Evolutionary conservation across 2,329 filamentous ascomycete species (phyloP).

Genomic region (Capronia americana): DNA sequence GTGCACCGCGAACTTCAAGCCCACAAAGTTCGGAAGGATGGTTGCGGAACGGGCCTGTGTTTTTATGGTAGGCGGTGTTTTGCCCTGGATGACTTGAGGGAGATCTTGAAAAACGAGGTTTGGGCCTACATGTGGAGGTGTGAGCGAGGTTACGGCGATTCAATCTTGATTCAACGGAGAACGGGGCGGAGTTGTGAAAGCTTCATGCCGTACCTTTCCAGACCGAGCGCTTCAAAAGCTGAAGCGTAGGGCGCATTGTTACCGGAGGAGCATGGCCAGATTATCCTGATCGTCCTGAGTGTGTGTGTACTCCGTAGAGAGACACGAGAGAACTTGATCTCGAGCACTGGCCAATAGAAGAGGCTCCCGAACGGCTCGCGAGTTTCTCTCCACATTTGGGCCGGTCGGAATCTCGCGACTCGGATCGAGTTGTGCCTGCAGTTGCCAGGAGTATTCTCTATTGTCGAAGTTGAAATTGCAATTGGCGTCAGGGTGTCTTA

Average conservation of each 20-base stretch:
- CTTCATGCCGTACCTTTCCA: conserved; percentile 73
- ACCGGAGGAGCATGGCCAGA: conserved; percentile 29
- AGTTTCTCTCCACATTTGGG: conserved; percentile 19
- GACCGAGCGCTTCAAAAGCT: conserved; percentile 75
- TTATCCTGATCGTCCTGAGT: background rate
- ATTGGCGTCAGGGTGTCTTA: conserved; percentile 5
- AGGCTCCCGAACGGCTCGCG: background rate
- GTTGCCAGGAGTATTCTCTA: conserved; percentile 16
- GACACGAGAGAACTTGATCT: background rate
- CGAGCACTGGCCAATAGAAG: conserved; percentile 19
- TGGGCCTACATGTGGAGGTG: conserved; percentile 25
- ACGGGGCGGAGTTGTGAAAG: background rate
- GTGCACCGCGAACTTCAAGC: conserved; percentile 85
- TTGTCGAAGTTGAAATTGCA: background rate
- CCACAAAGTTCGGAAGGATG: conserved; percentile 90
- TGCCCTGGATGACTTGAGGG: conserved; percentile 63
- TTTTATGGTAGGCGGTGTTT: conserved; percentile 69
- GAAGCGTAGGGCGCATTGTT: conserved; percentile 71
- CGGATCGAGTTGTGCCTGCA: conserved; percentile 17
- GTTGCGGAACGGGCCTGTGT: conserved; percentile 88
- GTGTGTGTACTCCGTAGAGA: background rate
- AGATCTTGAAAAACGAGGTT: conserved; percentile 49
- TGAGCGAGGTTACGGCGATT: conserved; percentile 34
- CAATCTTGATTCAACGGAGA: background rate
- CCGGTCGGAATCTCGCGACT: conserved; percentile 16